phyloP scores from a whole-genome alignment of 2,329 filamentous ascomycete genomes.

The Penicillium frequentans region DNA sequence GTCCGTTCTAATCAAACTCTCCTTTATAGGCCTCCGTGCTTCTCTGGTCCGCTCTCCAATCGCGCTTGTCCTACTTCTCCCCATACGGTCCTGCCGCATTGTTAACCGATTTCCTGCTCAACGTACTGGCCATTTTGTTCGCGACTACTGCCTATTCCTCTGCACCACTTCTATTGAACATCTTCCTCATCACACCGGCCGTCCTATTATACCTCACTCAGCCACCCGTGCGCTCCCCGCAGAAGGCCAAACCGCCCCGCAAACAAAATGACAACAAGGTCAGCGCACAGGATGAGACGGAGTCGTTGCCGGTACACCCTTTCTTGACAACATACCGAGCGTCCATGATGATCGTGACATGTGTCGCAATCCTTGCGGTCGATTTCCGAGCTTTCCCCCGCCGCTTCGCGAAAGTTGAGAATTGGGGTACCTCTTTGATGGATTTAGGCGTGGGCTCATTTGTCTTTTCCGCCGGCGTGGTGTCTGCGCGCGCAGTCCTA shows the following conservation, averaged over 20 bases:
- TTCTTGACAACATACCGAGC: constrained; percentile 92
- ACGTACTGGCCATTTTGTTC: constrained; percentile 77
- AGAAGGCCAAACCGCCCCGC: constrained; percentile 38
- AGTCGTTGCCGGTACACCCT: constrained; percentile 74
- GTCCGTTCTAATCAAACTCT: background rate
- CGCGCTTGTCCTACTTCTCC: constrained; percentile 78
- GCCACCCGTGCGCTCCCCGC: constrained; percentile 24
- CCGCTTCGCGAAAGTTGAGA: constrained; percentile 95
- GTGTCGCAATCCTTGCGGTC: constrained; percentile 89
- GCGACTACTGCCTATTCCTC: constrained; percentile 82
- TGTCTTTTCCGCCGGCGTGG: constrained; percentile 88
- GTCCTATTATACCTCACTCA: constrained; percentile 58
- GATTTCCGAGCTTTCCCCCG: constrained; percentile 92
- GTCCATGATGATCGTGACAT: constrained; percentile 87
- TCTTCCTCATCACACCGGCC: constrained; percentile 72
- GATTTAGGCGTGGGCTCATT: constrained; percentile 96
- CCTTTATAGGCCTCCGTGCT: constrained; percentile 70
- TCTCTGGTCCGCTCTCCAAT: constrained; percentile 86
- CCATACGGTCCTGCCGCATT: constrained; percentile 69
- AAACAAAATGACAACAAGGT: constrained; percentile 22
- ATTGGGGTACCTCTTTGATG: constrained; percentile 99
- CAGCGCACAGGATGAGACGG: constrained; percentile 29
- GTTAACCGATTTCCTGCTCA: constrained; percentile 81
- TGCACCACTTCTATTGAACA: constrained; percentile 69
- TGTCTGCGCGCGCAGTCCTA: constrained; percentile 79